Conservation (phyloP, 2,329 filamentous ascomycete genomes). For the Metarhizium anisopliae region DNA sequence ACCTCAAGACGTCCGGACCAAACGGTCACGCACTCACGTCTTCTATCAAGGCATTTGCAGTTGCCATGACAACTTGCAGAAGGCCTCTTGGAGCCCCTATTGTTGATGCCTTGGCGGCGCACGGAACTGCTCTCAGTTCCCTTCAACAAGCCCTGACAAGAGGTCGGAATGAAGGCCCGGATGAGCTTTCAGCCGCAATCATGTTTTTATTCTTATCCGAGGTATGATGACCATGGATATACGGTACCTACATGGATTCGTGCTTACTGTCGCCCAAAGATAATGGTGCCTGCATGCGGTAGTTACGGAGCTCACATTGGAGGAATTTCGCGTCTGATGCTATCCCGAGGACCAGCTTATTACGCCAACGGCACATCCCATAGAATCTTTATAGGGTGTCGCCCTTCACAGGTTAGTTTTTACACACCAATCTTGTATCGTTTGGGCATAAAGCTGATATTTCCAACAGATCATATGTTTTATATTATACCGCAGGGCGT, state of each 20-base stretch:
- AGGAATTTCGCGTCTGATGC: slow-evolving; percentile 25
- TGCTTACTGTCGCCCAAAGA: not conserved
- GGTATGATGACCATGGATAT: slow-evolving; percentile 2
- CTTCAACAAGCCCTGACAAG: slow-evolving; percentile 13
- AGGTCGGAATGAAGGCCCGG: slow-evolving; percentile 3
- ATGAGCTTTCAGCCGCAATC: slow-evolving; percentile 21
- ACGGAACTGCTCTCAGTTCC: slow-evolving; percentile 19
- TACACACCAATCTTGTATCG: no score
- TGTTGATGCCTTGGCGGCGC: slow-evolving; percentile 18
- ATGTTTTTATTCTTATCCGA: slow-evolving; percentile 27
- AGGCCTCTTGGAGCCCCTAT: slow-evolving; percentile 11
- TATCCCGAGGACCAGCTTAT: slow-evolving; percentile 17
- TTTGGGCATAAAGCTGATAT: no score
- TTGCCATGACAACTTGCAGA: slow-evolving; percentile 18
- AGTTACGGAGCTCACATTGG: slow-evolving; percentile 21
- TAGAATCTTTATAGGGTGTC: slow-evolving; percentile 28
- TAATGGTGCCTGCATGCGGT: not conserved
- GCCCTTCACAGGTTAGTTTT: slow-evolving; percentile 26
- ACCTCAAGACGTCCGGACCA: slow-evolving; percentile 13
- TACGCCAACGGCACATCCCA: slow-evolving; percentile 26
- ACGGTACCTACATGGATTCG: not conserved
- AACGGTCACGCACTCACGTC: slow-evolving; percentile 15
- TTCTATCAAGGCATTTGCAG: slow-evolving; percentile 24
- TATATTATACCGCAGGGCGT: slow-evolving; percentile 17
- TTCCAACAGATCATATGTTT: slow-evolving; percentile 19